These are phyloP conservation scores for Mollisia scopiformis DNA, from an alignment of 2,329 filamentous ascomycete species.

Conservation along the genomic window DNA sequence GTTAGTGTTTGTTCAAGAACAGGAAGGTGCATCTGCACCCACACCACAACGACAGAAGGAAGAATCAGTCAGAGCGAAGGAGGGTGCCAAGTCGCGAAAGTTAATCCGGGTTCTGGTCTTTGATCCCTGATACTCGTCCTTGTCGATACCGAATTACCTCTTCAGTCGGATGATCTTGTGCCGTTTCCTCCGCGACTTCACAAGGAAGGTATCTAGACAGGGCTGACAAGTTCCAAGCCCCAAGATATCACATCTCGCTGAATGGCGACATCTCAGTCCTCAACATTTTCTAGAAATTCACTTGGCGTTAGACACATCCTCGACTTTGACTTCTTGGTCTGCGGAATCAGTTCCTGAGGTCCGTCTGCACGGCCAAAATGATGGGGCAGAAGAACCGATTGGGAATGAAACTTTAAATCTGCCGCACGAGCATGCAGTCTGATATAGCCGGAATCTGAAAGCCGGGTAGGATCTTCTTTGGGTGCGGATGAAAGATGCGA, in stretches of 20 bases:
- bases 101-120: conserved; percentile 3
- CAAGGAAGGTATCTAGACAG: conserved; percentile 1
- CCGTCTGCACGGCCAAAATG: conserved; percentile 5
- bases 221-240: neutral
- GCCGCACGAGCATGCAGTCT: neutral
- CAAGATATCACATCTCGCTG: neutral
- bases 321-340: neutral
- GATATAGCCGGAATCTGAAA: conserved; percentile 10
- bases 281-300: neutral
- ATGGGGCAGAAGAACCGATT: conserved; percentile 9
- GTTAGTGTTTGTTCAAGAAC: neutral
- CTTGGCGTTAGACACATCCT: neutral
- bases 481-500: conserved; percentile 7
- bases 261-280: neutral
- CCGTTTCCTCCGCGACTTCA: conserved; percentile 15
- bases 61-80: neutral
- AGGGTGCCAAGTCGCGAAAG: conserved; percentile 4
- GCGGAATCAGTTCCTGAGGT: neutral
- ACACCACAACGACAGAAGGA: neutral
- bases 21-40: neutral
- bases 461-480: neutral
- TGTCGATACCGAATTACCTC: neutral
- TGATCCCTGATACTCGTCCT: conserved; percentile 1
- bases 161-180: conserved; percentile 10
- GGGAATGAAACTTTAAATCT: neutral